Evolutionary conservation across 306 rosid genomes (phyloP).

Genomic region (Pyrus bretschneideri): DNA sequence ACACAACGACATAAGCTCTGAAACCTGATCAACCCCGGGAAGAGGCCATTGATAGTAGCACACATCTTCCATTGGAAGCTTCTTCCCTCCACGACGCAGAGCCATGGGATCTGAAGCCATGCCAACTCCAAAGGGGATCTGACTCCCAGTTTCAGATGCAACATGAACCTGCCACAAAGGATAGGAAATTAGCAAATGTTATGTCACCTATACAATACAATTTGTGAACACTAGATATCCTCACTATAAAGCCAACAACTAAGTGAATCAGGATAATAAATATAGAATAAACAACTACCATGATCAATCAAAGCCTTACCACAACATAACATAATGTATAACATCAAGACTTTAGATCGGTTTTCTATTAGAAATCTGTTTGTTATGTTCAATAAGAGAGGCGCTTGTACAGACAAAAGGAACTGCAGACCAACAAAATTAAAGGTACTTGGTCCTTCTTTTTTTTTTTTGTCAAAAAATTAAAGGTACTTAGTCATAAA

Average conservation of each 20-base stretch:
- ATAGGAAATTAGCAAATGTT: not conserved
- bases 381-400: not conserved
- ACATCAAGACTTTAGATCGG: not conserved
- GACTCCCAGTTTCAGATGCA: slow-evolving; percentile 46
- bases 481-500: not conserved
- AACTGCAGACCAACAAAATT: not conserved
- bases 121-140: slow-evolving; percentile 81
- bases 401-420: not conserved
- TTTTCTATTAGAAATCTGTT: not conserved
- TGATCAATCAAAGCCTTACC: not conserved
- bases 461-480: not conserved
- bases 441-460: not conserved
- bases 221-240: not conserved
- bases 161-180: slow-evolving; percentile 62
- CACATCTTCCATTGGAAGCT: slow-evolving; percentile 94
- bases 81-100: slow-evolving; percentile 87
- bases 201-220: slow-evolving; percentile 13
- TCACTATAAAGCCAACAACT: slow-evolving; percentile 4
- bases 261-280: slow-evolving; percentile 8
- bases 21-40: slow-evolving; percentile 85
- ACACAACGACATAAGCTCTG: slow-evolving; percentile 6
- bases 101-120: slow-evolving; percentile 96
- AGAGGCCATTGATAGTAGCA: slow-evolving; percentile 93
- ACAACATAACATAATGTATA: not conserved
- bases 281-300: slow-evolving; percentile 1